Percentiles rank a stretch among this genome's conserved stretches.
Evolutionary conservation across 495 filamentous ascomycete genomes (phyloP).

Genomic region (Lasiosphaeria miniovina): DNA sequence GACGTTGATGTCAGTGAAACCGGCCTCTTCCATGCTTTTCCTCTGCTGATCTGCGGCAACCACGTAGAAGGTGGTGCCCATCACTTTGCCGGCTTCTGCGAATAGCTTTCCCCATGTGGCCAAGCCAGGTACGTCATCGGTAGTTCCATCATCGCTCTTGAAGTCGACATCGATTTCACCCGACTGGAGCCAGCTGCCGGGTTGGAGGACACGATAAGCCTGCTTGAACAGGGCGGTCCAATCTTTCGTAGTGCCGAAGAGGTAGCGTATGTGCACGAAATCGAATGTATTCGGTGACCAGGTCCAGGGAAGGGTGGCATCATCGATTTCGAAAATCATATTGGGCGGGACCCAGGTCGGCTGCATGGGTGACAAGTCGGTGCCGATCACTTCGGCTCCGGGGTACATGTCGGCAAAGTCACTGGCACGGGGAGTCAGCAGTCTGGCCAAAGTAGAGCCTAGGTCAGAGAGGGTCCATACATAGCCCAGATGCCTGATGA

Average conservation of each 20-base stretch:
- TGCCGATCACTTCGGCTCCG: slow-evolving; percentile 52
- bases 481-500: slow-evolving; percentile 6
- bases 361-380: slow-evolving; percentile 60
- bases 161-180: slow-evolving; percentile 42
- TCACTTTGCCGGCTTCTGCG: slow-evolving; percentile 39
- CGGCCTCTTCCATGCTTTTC: slow-evolving; percentile 31
- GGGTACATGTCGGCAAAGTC: slow-evolving; percentile 49
- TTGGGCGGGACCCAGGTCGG: slow-evolving; percentile 47
- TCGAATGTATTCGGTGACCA: slow-evolving; percentile 53
- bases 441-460: background rate
- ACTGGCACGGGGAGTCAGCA: slow-evolving; percentile 12
- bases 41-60: slow-evolving; percentile 32
- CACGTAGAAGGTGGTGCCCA: slow-evolving; percentile 44
- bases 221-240: slow-evolving; percentile 46
- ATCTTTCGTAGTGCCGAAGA: slow-evolving; percentile 55
- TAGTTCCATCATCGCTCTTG: slow-evolving; percentile 48
- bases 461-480: background rate
- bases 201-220: slow-evolving; percentile 26
- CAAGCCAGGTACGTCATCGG: slow-evolving; percentile 42
- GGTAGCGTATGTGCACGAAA: slow-evolving; percentile 58
- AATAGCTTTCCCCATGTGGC: slow-evolving; percentile 43
- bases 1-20: slow-evolving; percentile 28
- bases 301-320: slow-evolving; percentile 51
- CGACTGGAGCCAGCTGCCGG: slow-evolving; percentile 42
- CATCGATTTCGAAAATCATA: slow-evolving; percentile 52